phyloP scores from a whole-genome alignment of 2,329 filamentous ascomycete species.

The Fusarium sp. region DNA sequence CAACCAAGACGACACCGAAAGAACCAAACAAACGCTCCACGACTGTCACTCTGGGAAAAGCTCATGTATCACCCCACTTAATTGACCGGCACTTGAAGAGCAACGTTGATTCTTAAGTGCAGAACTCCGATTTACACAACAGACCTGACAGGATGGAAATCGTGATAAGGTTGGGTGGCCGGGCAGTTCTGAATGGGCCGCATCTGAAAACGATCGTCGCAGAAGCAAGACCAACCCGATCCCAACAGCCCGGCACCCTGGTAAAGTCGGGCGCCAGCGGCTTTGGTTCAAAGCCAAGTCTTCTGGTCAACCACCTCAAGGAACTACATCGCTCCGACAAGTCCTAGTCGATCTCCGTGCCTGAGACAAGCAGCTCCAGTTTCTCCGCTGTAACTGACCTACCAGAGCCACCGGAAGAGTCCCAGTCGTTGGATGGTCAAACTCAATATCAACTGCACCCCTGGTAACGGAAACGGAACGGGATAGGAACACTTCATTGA shows the following conservation, averaged over 20 bases:
- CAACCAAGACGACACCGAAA: not conserved
- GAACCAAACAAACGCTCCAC: not conserved
- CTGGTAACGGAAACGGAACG: constrained; percentile 10
- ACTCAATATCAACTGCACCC: constrained; percentile 33
- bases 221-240: constrained; percentile 21
- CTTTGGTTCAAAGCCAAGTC: constrained; percentile 42
- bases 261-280: constrained; percentile 42
- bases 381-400: constrained; percentile 23
- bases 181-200: constrained; percentile 21
- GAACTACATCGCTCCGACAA: constrained; percentile 23
- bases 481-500: constrained; percentile 16
- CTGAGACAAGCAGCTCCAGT: constrained; percentile 37
- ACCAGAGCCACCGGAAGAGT: constrained; percentile 12
- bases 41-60: not conserved
- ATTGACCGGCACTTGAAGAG: constrained; percentile 18
- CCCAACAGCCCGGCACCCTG: constrained; percentile 34
- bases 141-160: not conserved
- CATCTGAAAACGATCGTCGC: constrained; percentile 30
- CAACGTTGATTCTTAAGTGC: constrained; percentile 9
- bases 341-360: constrained; percentile 30
- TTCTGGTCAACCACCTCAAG: constrained; percentile 35
- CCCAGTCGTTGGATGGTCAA: constrained; percentile 10
- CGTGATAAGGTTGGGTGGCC: constrained; percentile 16
- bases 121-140: not conserved
- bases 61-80: not conserved